Conservation (phyloP, 495 filamentous ascomycete genomes). For the Lentithecium fluviatile region DNA sequence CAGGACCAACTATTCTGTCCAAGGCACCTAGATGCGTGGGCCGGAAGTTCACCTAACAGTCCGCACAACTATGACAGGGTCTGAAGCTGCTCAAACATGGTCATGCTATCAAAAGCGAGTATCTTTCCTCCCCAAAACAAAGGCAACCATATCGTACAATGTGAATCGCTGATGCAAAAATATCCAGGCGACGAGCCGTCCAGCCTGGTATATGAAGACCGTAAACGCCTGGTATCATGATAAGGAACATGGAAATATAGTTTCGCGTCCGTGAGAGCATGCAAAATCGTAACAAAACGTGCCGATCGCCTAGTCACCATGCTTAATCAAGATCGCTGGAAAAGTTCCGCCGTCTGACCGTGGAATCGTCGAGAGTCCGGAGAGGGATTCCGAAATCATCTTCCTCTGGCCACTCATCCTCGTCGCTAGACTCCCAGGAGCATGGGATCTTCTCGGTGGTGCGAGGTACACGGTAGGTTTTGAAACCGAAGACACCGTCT, state of each 20-base stretch:
- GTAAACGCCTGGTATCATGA: constrained; percentile 31
- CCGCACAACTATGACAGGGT: too few relatives aligned
- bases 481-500: constrained; percentile 52
- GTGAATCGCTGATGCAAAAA: constrained; percentile 1
- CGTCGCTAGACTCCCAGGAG: constrained; percentile 56
- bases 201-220: constrained; percentile 20
- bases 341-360: constrained; percentile 5
- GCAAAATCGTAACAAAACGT: neutral
- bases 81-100: too few relatives aligned
- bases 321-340: constrained; percentile 26
- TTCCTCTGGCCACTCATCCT: constrained; percentile 39
- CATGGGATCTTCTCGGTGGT: constrained; percentile 52
- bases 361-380: constrained; percentile 30
- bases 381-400: constrained; percentile 45
- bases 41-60: too few relatives aligned
- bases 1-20: too few relatives aligned
- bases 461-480: constrained; percentile 28
- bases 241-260: constrained; percentile 3
- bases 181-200: neutral
- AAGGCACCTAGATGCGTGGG: too few relatives aligned
- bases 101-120: too few relatives aligned
- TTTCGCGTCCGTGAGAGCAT: too few relatives aligned
- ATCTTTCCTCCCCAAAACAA: too few relatives aligned
- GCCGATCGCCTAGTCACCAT: neutral
- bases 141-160: too few relatives aligned